Base-by-base conservation (phyloP, 2,329 filamentous ascomycete genomes). In the Helotiales sp. region DNA sequence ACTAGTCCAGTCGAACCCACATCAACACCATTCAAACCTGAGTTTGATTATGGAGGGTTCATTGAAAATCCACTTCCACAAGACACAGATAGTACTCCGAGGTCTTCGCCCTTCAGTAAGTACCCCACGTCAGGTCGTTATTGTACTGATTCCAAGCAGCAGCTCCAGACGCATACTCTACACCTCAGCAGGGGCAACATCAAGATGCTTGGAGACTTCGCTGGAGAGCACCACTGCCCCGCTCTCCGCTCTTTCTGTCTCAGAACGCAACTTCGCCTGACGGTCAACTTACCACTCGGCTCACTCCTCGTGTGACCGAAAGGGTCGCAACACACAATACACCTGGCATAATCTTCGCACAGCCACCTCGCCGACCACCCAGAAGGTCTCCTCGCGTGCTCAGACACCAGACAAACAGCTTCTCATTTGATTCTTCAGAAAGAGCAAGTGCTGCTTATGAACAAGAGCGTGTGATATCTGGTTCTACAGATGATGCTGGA, bases 351-450 rank as follows among this genome's bases (percentile, higher is more conserved):
- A 60, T 72, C 4, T 72, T 71, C 44, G 52, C 70, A 12, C 63
- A 66, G n/a, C 70, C 70, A 29, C 60, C 70, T 29, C 58, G 70
- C 48, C 61, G 67, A 49, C 62, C 59, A 34, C 55, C 60, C 9
- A 24, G 40, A 55, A 52, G 29, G 9, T 47, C 59, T 13, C 61
- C 60, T 15, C 69, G 64, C 13, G 61, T 46, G 12, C 69, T 72
- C 33, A 69, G 69, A 57, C 71, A 69, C 51, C 71, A 72, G 54
- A 71, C 69, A 13, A 68, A 72, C 30, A 72, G 67, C 48, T 73
- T 71, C 55, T 72, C 72, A n/a, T 70, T 67, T 29, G 68, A 70
- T 30, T 66, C 64, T 12, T 70, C 69, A 3, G 70, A 71, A 54
- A 63, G 65, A 58, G 64, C 68, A 15, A 70, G 67, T 59, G 65